phyloP scores from a whole-genome alignment of 1,284 basidiomycete genomes.

The Stygiomarasmius scandens region DNA sequence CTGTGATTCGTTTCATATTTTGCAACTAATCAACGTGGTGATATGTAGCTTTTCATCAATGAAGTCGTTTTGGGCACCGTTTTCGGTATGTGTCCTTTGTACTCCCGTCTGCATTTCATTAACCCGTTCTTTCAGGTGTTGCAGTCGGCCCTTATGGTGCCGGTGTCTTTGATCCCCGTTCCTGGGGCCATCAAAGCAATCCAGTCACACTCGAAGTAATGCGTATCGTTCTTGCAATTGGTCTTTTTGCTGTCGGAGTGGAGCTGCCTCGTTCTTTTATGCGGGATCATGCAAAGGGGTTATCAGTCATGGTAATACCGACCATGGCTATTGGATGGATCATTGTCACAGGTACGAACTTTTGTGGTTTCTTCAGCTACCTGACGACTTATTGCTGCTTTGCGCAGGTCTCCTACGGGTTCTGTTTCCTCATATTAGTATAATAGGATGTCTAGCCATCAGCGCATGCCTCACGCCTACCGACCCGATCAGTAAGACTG shows the following conservation, averaged over 20 bases:
- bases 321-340: conserved; percentile 64
- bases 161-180: conserved; percentile 82
- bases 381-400: neutral
- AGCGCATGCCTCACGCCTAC: conserved; percentile 93
- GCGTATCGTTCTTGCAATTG: conserved; percentile 92
- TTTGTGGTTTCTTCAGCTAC: neutral
- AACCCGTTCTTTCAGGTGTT: conserved; percentile 27
- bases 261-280: conserved; percentile 94
- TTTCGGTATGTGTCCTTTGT: conserved; percentile 56
- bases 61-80: conserved; percentile 87
- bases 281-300: conserved; percentile 84
- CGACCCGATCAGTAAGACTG: conserved; percentile 80
- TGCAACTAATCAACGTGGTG: conserved; percentile 8
- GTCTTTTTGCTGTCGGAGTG: conserved; percentile 97
- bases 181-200: conserved; percentile 75
- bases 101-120: neutral
- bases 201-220: conserved; percentile 88
- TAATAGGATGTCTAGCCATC: conserved; percentile 80
- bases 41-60: conserved; percentile 75
- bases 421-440: conserved; percentile 71
- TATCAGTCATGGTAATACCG: conserved; percentile 87
- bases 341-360: conserved; percentile 60
- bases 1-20: conserved; percentile 57
- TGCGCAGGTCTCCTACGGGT: conserved; percentile 58
- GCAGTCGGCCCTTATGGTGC: conserved; percentile 76